These are phyloP conservation scores for Oryza glaberrima DNA, from an alignment of 176 grass and related monocot species.

Conservation along the genomic window DNA sequence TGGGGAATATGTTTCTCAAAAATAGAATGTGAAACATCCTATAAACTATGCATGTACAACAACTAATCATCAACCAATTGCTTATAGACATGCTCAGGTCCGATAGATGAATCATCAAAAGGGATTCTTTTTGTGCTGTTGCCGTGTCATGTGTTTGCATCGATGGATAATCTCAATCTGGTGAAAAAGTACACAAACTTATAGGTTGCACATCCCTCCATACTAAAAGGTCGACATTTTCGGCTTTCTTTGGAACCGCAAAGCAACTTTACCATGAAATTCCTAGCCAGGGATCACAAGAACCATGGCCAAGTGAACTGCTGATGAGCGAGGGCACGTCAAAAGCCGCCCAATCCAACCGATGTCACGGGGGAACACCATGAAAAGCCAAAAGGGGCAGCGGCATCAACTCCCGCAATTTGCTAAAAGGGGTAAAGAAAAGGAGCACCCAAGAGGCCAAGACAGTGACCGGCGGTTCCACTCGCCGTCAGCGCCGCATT, in stretches of 20 bases:
- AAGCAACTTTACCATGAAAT: conserved; percentile 21
- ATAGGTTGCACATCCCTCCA: not conserved
- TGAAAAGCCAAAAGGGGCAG: conserved; percentile 19
- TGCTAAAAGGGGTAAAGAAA: conserved; percentile 38
- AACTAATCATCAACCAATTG: not conserved
- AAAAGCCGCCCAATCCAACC: conserved; percentile 52
- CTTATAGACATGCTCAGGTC: not conserved
- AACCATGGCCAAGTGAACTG: conserved; percentile 31
- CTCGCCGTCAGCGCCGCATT: not conserved
- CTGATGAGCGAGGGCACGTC: conserved; percentile 39
- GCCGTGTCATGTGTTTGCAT: not conserved
- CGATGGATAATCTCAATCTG: not conserved
- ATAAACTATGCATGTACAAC: not conserved
- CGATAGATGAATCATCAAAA: not conserved
- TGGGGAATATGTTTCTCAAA: not conserved
- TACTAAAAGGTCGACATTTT: not conserved
- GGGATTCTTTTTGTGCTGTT: not conserved
- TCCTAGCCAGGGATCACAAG: conserved; percentile 57
- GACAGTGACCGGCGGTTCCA: not conserved
- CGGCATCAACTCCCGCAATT: conserved; percentile 37
- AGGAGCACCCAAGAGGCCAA: not conserved
- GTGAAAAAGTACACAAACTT: not conserved
- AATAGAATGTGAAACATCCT: not conserved
- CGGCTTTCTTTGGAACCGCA: not conserved
- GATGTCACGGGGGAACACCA: conserved; percentile 43